Percentiles rank a stretch among this genome's conserved stretches.
phyloP scores from a whole-genome alignment of 2,329 filamentous ascomycete genomes.

The Fusarium sp. region DNA sequence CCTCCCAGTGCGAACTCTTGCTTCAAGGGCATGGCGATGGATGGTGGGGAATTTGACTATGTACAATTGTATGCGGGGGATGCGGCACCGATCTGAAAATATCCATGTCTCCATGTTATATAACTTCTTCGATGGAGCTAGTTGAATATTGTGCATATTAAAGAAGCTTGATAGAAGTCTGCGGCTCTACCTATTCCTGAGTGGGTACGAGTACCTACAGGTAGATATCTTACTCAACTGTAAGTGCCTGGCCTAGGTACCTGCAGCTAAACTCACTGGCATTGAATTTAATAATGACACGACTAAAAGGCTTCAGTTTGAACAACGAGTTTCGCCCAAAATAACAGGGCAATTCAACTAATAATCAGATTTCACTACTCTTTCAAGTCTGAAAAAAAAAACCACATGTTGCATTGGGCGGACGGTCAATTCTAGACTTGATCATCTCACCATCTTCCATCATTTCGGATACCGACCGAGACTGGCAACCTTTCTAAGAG shows the following conservation, averaged over 20 bases:
- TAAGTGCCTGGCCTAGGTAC: too few relatives aligned
- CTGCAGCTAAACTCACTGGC: not conserved
- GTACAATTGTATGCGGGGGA: slow-evolving; percentile 14
- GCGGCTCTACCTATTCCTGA: not conserved
- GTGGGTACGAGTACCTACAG: not conserved
- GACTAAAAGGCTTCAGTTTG: not conserved
- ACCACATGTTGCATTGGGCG: not conserved
- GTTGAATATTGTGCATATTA: not conserved
- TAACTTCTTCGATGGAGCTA: not conserved
- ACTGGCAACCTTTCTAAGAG: not conserved
- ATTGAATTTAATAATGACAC: too few relatives aligned
- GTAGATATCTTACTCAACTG: not conserved
- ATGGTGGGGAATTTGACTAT: slow-evolving; percentile 1
- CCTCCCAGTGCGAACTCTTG: slow-evolving; percentile 26
- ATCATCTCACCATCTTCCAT: not conserved
- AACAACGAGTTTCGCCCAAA: not conserved
- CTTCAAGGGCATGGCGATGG: not conserved
- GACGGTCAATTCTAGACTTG: too few relatives aligned
- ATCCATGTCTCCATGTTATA: not conserved
- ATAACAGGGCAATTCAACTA: too few relatives aligned
- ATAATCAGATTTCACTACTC: not conserved
- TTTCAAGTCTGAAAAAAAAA: not conserved
- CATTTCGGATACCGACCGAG: slow-evolving; percentile 9
- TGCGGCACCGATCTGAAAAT: slow-evolving; percentile 26
- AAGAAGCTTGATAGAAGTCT: not conserved